phyloP scores from a whole-genome alignment of 352 stramenopile species.

The Phytopythium montanum region DNA sequence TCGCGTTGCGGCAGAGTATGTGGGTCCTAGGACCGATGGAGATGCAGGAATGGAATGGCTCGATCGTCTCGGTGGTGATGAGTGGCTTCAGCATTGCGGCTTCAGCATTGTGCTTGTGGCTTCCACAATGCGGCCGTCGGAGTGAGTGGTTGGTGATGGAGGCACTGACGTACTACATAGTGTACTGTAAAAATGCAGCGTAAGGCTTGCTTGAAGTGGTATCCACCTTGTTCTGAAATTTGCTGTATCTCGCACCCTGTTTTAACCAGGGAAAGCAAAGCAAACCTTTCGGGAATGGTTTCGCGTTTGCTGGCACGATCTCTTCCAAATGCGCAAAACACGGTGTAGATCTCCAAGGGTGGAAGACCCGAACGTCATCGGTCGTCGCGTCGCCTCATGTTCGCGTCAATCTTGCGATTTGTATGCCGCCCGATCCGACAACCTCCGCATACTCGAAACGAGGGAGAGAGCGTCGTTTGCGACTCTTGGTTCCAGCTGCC shows the following conservation, averaged over 20 bases:
- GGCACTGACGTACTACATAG: too few species aligned
- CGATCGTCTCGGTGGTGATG: too few species aligned
- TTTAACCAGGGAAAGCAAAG: neutral
- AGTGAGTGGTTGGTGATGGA: too few species aligned
- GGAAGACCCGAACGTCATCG: neutral
- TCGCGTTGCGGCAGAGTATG: too few species aligned
- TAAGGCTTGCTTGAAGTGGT: neutral
- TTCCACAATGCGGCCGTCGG: too few species aligned
- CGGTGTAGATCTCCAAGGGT: neutral
- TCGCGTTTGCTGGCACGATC: neutral
- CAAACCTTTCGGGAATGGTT: neutral
- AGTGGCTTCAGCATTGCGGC: too few species aligned
- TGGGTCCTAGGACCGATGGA: too few species aligned
- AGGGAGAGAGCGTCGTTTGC: neutral
- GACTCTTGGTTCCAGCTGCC: neutral
- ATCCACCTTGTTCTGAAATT: neutral
- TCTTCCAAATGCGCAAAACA: neutral
- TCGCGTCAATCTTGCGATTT: neutral
- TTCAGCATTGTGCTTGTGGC: too few species aligned
- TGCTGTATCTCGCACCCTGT: neutral
- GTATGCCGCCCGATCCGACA: neutral
- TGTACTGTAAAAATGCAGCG: too few species aligned
- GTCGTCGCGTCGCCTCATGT: neutral
- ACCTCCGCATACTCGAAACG: neutral
- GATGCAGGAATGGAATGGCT: too few species aligned